Evolutionary conservation across 179 eudicot species (phyloP).

Genomic region (Camellia oleifera): DNA sequence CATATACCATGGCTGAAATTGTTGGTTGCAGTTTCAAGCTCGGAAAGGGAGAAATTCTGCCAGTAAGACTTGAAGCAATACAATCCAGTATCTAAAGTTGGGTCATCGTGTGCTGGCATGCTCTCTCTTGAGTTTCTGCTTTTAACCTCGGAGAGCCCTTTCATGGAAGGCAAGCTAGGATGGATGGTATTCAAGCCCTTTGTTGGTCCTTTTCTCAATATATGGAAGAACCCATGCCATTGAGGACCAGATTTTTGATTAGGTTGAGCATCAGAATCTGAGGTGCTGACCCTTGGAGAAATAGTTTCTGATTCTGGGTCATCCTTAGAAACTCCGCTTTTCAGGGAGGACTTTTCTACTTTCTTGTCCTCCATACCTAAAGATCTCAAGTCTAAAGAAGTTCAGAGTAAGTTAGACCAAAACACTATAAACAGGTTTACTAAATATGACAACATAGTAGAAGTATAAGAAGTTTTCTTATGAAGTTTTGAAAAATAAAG

Average conservation of each 20-base stretch:
- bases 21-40: conserved; percentile 56
- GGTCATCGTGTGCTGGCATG: conserved; percentile 43
- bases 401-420: neutral
- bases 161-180: conserved; percentile 45
- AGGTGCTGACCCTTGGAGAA: conserved; percentile 45
- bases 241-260: conserved; percentile 42
- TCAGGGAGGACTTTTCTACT: conserved; percentile 27
- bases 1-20: conserved; percentile 54
- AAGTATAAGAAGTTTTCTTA: neutral
- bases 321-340: conserved; percentile 40
- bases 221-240: conserved; percentile 65
- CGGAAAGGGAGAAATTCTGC: conserved; percentile 62
- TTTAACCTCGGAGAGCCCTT: conserved; percentile 48
- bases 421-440: too few species aligned
- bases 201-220: conserved; percentile 57
- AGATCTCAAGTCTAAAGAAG: conserved; percentile 24
- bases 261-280: conserved; percentile 45
- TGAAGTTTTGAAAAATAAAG: neutral
- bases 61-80: conserved; percentile 59
- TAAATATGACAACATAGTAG: neutral
- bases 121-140: conserved; percentile 55
- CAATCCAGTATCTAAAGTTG: conserved; percentile 43
- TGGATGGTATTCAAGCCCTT: conserved; percentile 53
- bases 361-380: conserved; percentile 19
- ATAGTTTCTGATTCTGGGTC: conserved; percentile 35